Conservation (phyloP, 257 asterid genomes). For the Nicotiana knightiana region DNA sequence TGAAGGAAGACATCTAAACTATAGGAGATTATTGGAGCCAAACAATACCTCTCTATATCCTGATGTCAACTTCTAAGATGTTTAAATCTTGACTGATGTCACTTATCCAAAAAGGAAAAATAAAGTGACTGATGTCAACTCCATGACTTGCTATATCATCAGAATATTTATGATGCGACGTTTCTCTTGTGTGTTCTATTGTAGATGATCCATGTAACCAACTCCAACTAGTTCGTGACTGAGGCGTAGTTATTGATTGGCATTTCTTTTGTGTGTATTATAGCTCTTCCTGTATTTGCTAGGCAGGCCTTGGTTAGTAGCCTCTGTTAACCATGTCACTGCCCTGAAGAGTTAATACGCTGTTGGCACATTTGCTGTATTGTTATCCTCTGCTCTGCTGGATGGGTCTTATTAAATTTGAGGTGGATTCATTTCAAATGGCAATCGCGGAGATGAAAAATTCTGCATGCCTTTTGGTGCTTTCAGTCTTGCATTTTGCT, state of each 20-base stretch:
- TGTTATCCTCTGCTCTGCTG: neutral
- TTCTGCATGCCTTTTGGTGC: constrained; percentile 1
- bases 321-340: neutral
- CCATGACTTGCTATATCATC: neutral
- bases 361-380: neutral
- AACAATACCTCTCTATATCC: neutral
- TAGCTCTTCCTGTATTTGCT: neutral
- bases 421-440: neutral
- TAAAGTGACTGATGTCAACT: neutral
- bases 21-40: neutral
- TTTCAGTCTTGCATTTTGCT: neutral
- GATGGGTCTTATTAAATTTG: neutral
- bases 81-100: neutral
- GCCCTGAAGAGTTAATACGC: neutral
- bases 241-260: neutral
- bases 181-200: neutral
- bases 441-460: neutral
- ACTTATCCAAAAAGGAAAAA: neutral
- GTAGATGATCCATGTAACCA: neutral
- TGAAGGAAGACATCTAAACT: neutral
- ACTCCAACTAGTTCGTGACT: neutral
- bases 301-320: neutral
- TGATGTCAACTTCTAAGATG: neutral
- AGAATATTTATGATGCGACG: neutral
- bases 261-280: neutral